A percentile compares a stretch with the other conserved stretches of the same genome.
Conservation (phyloP, 352 stramenopile genomes). For the Phytophthora melonis region DNA sequence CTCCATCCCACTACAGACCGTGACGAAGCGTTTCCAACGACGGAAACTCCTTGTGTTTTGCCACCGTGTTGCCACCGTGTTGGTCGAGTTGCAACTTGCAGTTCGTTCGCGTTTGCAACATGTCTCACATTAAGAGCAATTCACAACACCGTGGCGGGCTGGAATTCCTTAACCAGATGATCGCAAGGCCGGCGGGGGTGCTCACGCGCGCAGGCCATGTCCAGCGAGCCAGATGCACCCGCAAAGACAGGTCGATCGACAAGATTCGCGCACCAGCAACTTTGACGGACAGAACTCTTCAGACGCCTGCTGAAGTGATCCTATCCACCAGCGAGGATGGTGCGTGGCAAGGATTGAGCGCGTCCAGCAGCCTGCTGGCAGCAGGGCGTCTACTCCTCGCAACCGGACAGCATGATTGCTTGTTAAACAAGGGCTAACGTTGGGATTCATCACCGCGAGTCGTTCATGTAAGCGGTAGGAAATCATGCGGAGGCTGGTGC, state of each 20-base stretch:
- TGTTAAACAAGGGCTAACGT: neutral
- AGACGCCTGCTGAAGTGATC: neutral
- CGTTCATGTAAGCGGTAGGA: neutral
- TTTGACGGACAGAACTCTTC: neutral
- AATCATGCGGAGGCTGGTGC: neutral
- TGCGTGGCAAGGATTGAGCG: neutral
- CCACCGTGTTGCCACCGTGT: too few relatives aligned
- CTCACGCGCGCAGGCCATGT: neutral
- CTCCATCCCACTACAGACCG: neutral
- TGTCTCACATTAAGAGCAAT: neutral
- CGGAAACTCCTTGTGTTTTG: too few relatives aligned
- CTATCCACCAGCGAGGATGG: neutral
- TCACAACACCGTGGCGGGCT: neutral
- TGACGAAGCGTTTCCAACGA: too few relatives aligned
- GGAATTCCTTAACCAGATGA: neutral
- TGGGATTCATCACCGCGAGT: too few relatives aligned
- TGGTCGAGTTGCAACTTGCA: neutral
- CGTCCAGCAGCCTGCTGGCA: too few relatives aligned
- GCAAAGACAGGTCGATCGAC: constrained; percentile 1
- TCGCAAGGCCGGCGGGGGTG: too few relatives aligned
- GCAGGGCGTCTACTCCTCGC: neutral
- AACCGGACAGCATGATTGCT: neutral
- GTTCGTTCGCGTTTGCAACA: neutral
- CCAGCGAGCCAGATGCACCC: neutral
- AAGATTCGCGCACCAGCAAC: neutral